Evolutionary conservation across 2,329 filamentous ascomycete genomes (phyloP).

Genomic region (Sclerotinia sclerotiorum): DNA sequence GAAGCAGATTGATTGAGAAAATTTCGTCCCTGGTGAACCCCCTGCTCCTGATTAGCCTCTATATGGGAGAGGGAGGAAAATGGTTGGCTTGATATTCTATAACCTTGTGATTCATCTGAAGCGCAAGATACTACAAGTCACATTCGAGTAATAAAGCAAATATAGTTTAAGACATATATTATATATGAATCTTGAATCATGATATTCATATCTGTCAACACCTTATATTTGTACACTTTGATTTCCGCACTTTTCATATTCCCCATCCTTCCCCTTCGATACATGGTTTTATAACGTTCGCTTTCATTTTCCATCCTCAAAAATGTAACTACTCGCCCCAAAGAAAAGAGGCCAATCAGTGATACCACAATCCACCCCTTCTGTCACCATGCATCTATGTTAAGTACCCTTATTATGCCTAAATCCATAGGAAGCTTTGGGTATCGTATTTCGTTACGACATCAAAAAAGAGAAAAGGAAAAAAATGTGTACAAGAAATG

Average conservation of each 20-base stretch:
- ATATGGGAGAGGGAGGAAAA: neutral
- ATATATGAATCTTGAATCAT: neutral
- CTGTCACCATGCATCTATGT: conserved; percentile 21
- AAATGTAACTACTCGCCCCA: conserved; percentile 12
- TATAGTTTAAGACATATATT: neutral
- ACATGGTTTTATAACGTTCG: conserved; percentile 13
- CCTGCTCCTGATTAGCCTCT: neutral
- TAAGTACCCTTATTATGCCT: conserved; percentile 23
- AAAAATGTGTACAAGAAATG: conserved; percentile 25
- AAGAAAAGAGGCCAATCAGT: conserved; percentile 22
- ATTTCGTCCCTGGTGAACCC: neutral
- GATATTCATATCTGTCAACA: conserved; percentile 8
- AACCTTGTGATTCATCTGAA: neutral
- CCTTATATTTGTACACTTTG: conserved; percentile 11
- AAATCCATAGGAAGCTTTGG: conserved; percentile 19
- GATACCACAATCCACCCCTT: conserved; percentile 13
- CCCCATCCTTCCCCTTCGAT: conserved; percentile 6
- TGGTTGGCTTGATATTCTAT: neutral
- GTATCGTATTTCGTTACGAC: conserved; percentile 27
- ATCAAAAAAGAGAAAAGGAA: conserved; percentile 13
- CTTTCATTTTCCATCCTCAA: neutral
- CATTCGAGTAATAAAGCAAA: neutral
- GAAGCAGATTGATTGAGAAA: no score
- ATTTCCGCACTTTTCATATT: neutral
- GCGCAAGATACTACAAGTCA: neutral